A percentile compares a stretch with the other conserved stretches of the same genome.
These are phyloP conservation scores for Colletotrichum musicola DNA, from an alignment of 2,329 filamentous ascomycete species.

Conservation along the genomic window DNA sequence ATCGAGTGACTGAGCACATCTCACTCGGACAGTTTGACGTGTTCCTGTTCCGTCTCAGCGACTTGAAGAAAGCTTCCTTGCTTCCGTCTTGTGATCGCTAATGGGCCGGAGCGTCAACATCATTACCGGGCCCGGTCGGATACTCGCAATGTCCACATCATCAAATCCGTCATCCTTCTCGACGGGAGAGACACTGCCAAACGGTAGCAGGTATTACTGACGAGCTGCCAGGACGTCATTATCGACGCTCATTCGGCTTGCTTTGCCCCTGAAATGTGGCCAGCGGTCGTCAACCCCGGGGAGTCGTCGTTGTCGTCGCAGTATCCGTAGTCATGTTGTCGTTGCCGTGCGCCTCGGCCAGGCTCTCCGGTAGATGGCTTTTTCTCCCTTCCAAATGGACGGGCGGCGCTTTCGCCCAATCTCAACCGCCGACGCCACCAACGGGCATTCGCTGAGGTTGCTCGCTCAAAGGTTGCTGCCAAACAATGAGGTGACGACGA, in stretches of 20 bases:
- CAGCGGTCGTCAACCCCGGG: background rate
- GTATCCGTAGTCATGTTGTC: background rate
- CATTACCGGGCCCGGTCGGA: background rate
- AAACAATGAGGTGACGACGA: background rate
- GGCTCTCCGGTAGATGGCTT: background rate
- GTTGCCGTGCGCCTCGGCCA: slow-evolving; percentile 21
- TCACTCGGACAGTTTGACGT: background rate
- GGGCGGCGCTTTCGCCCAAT: slow-evolving; percentile 16
- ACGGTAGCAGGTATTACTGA: background rate
- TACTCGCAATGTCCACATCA: slow-evolving; percentile 10
- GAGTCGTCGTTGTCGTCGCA: background rate
- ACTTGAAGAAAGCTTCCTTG: slow-evolving; percentile 11
- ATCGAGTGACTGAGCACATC: slow-evolving; percentile 15
- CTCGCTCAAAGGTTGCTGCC: background rate
- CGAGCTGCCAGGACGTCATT: slow-evolving; percentile 22
- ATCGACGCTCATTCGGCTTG: background rate
- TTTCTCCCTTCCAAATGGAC: slow-evolving; percentile 9
- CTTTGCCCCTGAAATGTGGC: slow-evolving; percentile 22
- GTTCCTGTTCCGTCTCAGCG: slow-evolving; percentile 29
- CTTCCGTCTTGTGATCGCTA: background rate
- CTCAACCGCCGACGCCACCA: slow-evolving; percentile 27
- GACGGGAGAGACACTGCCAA: slow-evolving; percentile 10
- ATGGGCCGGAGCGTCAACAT: background rate
- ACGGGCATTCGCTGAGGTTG: slow-evolving; percentile 23
- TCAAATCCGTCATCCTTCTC: background rate